Conservation (phyloP, 805 yeast species). For the Diddensiella transvaalensis region DNA sequence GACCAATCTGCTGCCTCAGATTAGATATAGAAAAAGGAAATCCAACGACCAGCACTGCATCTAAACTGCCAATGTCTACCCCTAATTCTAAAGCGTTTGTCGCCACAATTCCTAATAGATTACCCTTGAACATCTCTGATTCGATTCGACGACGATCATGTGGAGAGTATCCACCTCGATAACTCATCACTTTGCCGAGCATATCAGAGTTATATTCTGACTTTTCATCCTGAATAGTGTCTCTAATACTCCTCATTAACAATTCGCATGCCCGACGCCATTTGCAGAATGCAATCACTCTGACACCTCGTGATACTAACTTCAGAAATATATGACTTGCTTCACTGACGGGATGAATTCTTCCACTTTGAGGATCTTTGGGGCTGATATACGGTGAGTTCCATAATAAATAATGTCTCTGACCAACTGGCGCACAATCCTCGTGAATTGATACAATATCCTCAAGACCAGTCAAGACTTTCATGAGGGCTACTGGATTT, state of each 20-base stretch:
- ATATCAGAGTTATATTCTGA: slow-evolving; percentile 21
- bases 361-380: slow-evolving; percentile 51
- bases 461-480: slow-evolving; percentile 63
- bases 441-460: slow-evolving; percentile 56
- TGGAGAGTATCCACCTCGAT: slow-evolving; percentile 92
- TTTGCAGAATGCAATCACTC: slow-evolving; percentile 88
- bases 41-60: slow-evolving; percentile 88
- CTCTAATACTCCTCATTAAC: slow-evolving; percentile 76
- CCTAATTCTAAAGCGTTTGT: slow-evolving; percentile 96
- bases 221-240: slow-evolving; percentile 44
- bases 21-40: slow-evolving; percentile 86
- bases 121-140: slow-evolving; percentile 83
- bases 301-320: slow-evolving; percentile 57
- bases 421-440: slow-evolving; percentile 90
- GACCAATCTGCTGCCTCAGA: slow-evolving; percentile 92
- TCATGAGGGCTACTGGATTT: slow-evolving; percentile 70
- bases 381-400: slow-evolving; percentile 71
- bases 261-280: slow-evolving; percentile 84
- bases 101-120: slow-evolving; percentile 80
- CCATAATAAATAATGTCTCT: slow-evolving; percentile 75
- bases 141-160: slow-evolving; percentile 85
- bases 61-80: slow-evolving; percentile 88
- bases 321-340: slow-evolving; percentile 71
- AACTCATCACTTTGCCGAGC: slow-evolving; percentile 63
- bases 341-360: slow-evolving; percentile 70